Evolutionary conservation across 2,329 filamentous ascomycete species (phyloP).

Genomic region (Simplicillium aogashimaense): DNA sequence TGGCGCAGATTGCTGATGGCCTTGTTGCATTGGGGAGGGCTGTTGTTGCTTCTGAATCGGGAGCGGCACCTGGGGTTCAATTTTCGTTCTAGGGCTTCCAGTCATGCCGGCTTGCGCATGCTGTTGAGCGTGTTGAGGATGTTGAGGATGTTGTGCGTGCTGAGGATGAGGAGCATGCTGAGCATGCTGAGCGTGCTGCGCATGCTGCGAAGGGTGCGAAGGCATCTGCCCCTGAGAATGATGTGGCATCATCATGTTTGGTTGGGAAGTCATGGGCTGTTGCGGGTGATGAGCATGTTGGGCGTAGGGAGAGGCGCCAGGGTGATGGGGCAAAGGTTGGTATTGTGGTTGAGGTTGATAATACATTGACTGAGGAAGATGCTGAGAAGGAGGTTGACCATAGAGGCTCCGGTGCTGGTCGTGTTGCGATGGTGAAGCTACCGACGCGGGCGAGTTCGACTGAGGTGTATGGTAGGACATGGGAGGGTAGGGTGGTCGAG

Average conservation of each 20-base stretch:
- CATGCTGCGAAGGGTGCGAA: constrained; percentile 50
- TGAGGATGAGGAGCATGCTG: constrained; percentile 23
- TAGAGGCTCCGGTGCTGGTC: constrained; percentile 87
- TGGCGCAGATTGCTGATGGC: constrained; percentile 13
- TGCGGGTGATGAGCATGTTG: constrained; percentile 42
- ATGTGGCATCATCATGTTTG: constrained; percentile 59
- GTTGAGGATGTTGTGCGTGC: constrained; percentile 44
- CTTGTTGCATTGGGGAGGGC: constrained; percentile 21
- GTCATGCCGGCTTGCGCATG: constrained; percentile 46
- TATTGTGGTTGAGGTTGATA: constrained; percentile 52
- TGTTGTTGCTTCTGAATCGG: constrained; percentile 48
- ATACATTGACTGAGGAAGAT: constrained; percentile 77
- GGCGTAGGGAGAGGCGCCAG: constrained; percentile 48
- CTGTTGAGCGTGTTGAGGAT: constrained; percentile 26
- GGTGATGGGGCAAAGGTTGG: constrained; percentile 56
- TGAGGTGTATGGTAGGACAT: constrained; percentile 90
- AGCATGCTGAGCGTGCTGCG: constrained; percentile 36
- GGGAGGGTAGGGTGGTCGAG: constrained; percentile 73
- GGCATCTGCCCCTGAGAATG: constrained; percentile 40
- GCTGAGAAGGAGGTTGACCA: constrained; percentile 65
- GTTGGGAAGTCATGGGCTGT: constrained; percentile 53
- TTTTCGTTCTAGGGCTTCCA: constrained; percentile 52
- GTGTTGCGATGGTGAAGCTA: constrained; percentile 79
- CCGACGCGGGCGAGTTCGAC: constrained; percentile 88
- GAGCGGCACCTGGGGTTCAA: constrained; percentile 50